Percentiles rank a stretch among this genome's conserved stretches.
These are phyloP conservation scores for Dictyostelium purpureum DNA, from an alignment of 78 protist species.

Conservation along the genomic window DNA sequence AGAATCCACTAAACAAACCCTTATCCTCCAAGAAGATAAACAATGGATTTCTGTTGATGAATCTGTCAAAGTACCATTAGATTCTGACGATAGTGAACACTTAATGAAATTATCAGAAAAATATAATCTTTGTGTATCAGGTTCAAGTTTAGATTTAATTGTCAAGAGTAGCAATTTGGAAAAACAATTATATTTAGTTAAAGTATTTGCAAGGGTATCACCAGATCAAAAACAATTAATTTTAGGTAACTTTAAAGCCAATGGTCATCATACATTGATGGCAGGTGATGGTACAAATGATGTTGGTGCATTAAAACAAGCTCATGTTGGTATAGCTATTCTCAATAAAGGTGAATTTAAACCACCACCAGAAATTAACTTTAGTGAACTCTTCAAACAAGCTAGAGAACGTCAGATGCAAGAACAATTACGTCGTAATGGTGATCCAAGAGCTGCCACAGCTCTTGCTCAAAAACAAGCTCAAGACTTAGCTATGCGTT, in stretches of 20 bases:
- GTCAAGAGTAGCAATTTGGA: not conserved
- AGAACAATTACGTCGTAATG: not conserved
- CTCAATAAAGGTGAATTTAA: constrained; percentile 58
- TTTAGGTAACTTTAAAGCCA: constrained; percentile 49
- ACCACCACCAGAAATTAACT: constrained; percentile 27
- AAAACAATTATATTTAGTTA: constrained; percentile 33
- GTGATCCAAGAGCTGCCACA: not conserved
- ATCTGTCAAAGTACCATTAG: not conserved
- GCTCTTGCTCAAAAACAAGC: not conserved
- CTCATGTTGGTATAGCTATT: constrained; percentile 96
- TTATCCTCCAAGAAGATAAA: not conserved
- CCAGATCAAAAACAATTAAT: constrained; percentile 91
- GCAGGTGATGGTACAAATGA: constrained; percentile 99
- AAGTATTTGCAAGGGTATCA: constrained; percentile 90
- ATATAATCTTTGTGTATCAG: constrained; percentile 76
- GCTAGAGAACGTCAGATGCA: not conserved
- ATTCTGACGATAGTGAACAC: not conserved
- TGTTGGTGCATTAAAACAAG: constrained; percentile 99
- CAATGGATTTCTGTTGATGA: constrained; percentile 39
- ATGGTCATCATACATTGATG: constrained; percentile 94
- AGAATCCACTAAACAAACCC: not conserved
- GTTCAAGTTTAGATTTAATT: constrained; percentile 26
- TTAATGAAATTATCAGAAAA: not conserved
- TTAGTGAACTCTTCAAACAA: constrained; percentile 1
- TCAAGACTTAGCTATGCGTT: not conserved